Base-by-base conservation (phyloP, 768 basidiomycete species). In the Megacollybia marginata region DNA sequence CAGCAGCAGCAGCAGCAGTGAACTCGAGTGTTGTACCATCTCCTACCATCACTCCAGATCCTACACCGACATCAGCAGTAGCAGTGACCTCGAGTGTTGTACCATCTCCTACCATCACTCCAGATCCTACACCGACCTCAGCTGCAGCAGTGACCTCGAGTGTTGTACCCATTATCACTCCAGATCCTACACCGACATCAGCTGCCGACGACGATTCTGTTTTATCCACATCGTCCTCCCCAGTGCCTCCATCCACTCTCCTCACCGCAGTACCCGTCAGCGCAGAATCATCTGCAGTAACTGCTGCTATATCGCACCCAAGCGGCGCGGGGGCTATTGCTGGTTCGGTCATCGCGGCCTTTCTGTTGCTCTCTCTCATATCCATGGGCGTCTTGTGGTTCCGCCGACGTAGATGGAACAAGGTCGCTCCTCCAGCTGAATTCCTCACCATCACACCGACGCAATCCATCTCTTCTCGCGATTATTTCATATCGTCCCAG, bases 381-480 rank as follows among this genome's bases (percentile, higher is more conserved):
- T 43, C 60, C 6, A 47, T 72, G 8, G 65, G 56, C 32, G 32
- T 67, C n/a, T 51, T 80, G 44, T 35, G 72, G 53, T 56, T 71
- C 12, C 75, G 73, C 38, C 66, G 70, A 15, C 73, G 73, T 18
- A 68, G 67, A 38, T 67, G 59, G 20, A 61, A 52, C 28, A 72
- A 66, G 46, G 69, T 65, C n/a, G 70, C 80, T 1, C 83, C 84
- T 4, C 82, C 82, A 13, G 70, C 79, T 15, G 81, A 82, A 54
- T 84, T 83, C 60, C 62, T 78, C 38, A 59, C 64, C 18, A 60
- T 28, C 23, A 28, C 23, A 28, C 23, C 23, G 6, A 28, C 23
- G 6, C 23, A 28, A 28, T 28, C 23, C 6, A 28, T 28, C 23
- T 28, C 23, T 28, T 28, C 23, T 28, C 23, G 23, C 23, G 23